Percentiles rank a stretch among this genome's conserved stretches.
Evolutionary conservation across 2,329 filamentous ascomycete genomes (phyloP).

Genomic region (Ilyonectria sp.): DNA sequence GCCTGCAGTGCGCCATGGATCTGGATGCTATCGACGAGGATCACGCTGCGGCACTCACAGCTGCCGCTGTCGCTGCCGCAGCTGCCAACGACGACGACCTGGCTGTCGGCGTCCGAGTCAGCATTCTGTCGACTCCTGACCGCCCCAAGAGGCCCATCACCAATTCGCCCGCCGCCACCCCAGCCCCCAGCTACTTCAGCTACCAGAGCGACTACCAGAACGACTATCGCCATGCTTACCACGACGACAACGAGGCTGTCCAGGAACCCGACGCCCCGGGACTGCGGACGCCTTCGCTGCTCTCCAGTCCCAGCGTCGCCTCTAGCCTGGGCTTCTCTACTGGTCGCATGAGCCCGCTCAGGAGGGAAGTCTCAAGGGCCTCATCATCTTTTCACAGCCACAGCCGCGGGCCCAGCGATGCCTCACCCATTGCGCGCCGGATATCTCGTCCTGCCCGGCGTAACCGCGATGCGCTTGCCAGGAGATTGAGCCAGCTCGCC

Average conservation of each 20-base stretch:
- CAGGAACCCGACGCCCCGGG: conserved; percentile 41
- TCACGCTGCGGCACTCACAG: conserved; percentile 45
- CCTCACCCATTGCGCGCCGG: conserved; percentile 44
- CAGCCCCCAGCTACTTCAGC: conserved; percentile 45
- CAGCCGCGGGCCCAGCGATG: conserved; percentile 36
- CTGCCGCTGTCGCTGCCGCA: conserved; percentile 41
- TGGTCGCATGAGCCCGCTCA: conserved; percentile 51
- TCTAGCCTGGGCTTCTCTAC: conserved; percentile 53
- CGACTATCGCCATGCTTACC: conserved; percentile 45
- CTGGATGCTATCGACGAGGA: conserved; percentile 47
- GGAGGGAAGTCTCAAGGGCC: conserved; percentile 47
- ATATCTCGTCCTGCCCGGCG: conserved; percentile 31
- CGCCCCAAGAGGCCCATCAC: conserved; percentile 41
- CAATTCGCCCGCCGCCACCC: conserved; percentile 39
- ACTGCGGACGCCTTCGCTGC: conserved; percentile 48
- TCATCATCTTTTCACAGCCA: conserved; percentile 42
- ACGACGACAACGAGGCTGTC: conserved; percentile 43
- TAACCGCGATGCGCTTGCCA: conserved; percentile 59
- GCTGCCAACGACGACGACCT: conserved; percentile 41
- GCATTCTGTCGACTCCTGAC: conserved; percentile 46
- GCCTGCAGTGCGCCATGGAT: conserved; percentile 39
- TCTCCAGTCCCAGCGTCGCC: conserved; percentile 53
- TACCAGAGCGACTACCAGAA: conserved; percentile 42
- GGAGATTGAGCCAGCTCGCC: conserved; percentile 57
- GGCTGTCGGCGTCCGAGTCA: conserved; percentile 12